phyloP scores from a whole-genome alignment of 2,329 filamentous ascomycete genomes.

The Tolypocladium inflatum region DNA sequence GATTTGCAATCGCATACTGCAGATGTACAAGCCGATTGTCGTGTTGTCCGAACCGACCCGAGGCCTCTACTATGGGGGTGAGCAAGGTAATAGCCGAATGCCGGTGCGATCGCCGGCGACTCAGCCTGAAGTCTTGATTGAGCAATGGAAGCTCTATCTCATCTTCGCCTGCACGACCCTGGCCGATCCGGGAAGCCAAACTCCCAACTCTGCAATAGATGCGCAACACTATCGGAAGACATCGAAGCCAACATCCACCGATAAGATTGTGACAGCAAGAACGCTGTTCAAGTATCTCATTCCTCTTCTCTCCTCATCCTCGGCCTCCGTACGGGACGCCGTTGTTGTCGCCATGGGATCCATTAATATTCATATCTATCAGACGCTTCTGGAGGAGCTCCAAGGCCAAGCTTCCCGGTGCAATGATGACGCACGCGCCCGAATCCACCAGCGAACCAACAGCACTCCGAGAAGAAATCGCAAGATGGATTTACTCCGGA shows the following conservation, averaged over 20 bases:
- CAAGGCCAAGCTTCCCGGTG: constrained; percentile 79
- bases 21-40: constrained; percentile 83
- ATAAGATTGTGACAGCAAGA: constrained; percentile 79
- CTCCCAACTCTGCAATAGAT: constrained; percentile 32
- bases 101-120: constrained; percentile 52
- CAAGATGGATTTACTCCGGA: constrained; percentile 78
- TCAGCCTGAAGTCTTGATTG: constrained; percentile 78
- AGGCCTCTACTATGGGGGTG: constrained; percentile 53
- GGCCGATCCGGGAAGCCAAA: constrained; percentile 63
- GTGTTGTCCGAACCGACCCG: constrained; percentile 65
- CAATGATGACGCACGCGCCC: constrained; percentile 77
- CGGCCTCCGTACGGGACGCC: constrained; percentile 74
- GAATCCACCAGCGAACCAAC: constrained; percentile 77
- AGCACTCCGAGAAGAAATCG: constrained; percentile 75
- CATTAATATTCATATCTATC: constrained; percentile 90
- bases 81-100: constrained; percentile 43
- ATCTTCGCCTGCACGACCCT: constrained; percentile 96
- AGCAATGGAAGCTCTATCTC: constrained; percentile 96
- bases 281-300: constrained; percentile 88
- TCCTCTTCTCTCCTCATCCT: constrained; percentile 72
- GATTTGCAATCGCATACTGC: constrained; percentile 82
- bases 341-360: constrained; percentile 88
- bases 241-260: constrained; percentile 57
- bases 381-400: constrained; percentile 79
- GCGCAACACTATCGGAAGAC: constrained; percentile 72